Percentiles rank a stretch among this genome's conserved stretches.
Evolutionary conservation across 1,139 yeast species (phyloP).

Genomic region (Ogataea hybrid): DNA sequence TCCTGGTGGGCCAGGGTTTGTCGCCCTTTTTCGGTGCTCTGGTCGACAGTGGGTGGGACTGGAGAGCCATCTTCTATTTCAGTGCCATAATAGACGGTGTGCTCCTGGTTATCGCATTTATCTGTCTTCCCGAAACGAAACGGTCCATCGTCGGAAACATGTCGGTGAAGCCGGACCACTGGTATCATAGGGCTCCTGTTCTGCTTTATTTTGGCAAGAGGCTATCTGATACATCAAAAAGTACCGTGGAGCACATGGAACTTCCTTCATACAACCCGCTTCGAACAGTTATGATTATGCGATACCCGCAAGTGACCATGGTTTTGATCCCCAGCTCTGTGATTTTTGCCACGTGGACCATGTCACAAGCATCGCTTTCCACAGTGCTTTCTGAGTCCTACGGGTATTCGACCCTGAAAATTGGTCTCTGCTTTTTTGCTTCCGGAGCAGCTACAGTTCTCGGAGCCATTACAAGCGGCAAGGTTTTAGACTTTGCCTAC

Average conservation of each 20-base stretch:
- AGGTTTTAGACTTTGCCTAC: constrained; percentile 45
- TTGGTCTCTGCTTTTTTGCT: constrained; percentile 64
- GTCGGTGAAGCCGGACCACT: constrained; percentile 43
- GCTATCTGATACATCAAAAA: constrained; percentile 29
- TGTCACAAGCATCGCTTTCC: constrained; percentile 63
- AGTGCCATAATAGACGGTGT: constrained; percentile 58
- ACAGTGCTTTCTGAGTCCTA: constrained; percentile 49
- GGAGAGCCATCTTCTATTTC: constrained; percentile 81
- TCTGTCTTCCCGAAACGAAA: constrained; percentile 69
- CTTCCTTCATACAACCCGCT: constrained; percentile 37
- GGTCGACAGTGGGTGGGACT: constrained; percentile 55
- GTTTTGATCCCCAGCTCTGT: constrained; percentile 52
- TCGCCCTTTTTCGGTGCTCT: constrained; percentile 78
- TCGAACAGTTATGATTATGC: constrained; percentile 45
- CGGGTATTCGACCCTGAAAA: constrained; percentile 46
- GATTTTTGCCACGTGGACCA: constrained; percentile 68
- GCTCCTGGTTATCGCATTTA: constrained; percentile 36
- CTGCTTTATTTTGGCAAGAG: constrained; percentile 28
- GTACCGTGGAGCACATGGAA: constrained; percentile 31
- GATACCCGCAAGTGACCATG: constrained; percentile 32
- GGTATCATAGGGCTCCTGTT: constrained; percentile 45
- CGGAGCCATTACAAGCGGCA: constrained; percentile 50
- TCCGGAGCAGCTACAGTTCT: constrained; percentile 58
- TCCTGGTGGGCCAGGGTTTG: constrained; percentile 68
- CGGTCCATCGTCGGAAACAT: constrained; percentile 69